Base-by-base conservation (phyloP, 768 basidiomycete species). In the Boletus edulis region DNA sequence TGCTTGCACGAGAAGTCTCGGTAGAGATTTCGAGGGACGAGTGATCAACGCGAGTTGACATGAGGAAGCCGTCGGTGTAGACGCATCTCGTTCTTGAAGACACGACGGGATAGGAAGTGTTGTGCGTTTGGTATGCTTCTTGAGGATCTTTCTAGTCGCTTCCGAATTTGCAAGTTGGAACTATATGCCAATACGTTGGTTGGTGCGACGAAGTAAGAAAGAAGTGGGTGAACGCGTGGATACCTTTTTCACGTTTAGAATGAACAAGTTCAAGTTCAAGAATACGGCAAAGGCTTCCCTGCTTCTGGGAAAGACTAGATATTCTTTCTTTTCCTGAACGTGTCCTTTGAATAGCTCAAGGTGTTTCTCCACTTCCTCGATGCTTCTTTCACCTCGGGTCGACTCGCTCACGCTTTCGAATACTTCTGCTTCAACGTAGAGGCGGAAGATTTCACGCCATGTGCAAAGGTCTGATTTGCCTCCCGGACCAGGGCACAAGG, bases 41-140 rank as follows among this genome's bases (percentile, higher is more conserved):
- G 53, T 54, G 31, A 60, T 41, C 35, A 65, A 56, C 2, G 74
- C 56, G 14, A 75, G 67, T 13, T 76, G 72, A 18, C 75, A 66
- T 37, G 62, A 29, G 54, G 52, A 47, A 62, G 49, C 47, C 24
- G 40, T 58, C 22, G 58, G 44, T 5, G 51, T 18, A 15, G 57
- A 58, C 12, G 34, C 55, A 50, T 55, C 60, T 34, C 40, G 68
- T 3, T 51, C 66, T 52, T 71, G 49, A 15, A 64, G 52, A 49
- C 67, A 55, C 13, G 57, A 56, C 2, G 86, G 79, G 59, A 88
- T 77, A 1, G 90, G 87, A 10, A 98, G 75, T 0, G 89, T 84
- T 0, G 94, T 96, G 4, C 91, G 85, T 67, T 96, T 96, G 29
- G 90, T 81, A 66, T 95, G 94, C 67, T 97, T 97, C 78, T 96